These are phyloP conservation scores for Dendrobium nobile DNA, from an alignment of 106 monocot species.

Conservation along the genomic window DNA sequence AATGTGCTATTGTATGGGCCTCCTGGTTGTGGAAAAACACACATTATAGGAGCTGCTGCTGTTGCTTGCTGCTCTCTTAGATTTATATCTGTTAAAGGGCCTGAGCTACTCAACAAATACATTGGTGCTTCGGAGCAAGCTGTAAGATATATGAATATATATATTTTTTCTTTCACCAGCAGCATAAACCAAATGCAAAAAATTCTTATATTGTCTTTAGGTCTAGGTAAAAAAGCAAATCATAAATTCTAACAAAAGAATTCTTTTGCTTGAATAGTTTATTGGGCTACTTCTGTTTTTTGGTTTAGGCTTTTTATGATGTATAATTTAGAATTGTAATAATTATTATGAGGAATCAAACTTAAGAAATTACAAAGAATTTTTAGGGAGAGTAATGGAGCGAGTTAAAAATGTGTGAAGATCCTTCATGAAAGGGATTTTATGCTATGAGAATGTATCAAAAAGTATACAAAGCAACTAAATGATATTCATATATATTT, in stretches of 20 bases:
- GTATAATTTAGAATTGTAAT: background rate
- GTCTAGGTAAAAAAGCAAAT: background rate
- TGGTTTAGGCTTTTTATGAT: background rate
- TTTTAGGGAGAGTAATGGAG: too few relatives aligned
- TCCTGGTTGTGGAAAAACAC: constrained; percentile 99
- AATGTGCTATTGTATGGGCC: constrained; percentile 95
- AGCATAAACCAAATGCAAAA: background rate
- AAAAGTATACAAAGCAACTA: too few relatives aligned
- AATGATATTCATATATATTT: too few relatives aligned
- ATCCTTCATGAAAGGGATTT: too few relatives aligned
- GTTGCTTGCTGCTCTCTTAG: constrained; percentile 74
- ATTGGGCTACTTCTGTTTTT: background rate
- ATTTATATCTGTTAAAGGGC: constrained; percentile 93
- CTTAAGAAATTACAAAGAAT: too few relatives aligned
- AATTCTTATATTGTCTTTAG: background rate
- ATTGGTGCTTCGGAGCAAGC: constrained; percentile 99
- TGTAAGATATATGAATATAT: constrained; percentile 39
- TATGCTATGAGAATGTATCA: too few relatives aligned
- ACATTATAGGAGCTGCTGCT: constrained; percentile 90
- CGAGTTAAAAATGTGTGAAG: too few relatives aligned
- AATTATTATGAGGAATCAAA: too few relatives aligned
- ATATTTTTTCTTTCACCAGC: background rate
- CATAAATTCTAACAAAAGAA: background rate
- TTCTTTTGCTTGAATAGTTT: background rate
- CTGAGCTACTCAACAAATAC: constrained; percentile 95